These are phyloP conservation scores for Lecanicillium sp. DNA, from an alignment of 2,329 filamentous ascomycete genomes.

Conservation along the genomic window DNA sequence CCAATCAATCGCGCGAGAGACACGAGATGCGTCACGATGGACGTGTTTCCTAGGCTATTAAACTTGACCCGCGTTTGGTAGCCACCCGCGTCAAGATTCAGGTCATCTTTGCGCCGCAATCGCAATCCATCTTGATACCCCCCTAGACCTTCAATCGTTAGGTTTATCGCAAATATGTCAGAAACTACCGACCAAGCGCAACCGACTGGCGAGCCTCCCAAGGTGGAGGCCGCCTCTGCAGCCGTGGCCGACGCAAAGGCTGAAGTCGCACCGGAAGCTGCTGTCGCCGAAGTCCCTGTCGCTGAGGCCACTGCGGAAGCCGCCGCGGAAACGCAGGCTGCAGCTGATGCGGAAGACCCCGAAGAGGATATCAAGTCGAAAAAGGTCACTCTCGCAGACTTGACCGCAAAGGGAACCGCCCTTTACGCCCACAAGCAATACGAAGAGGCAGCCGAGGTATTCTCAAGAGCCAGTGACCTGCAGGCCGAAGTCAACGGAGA, in stretches of 20 bases:
- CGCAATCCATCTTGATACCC: too few relatives aligned
- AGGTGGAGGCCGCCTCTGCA: background rate
- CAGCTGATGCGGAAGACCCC: slow-evolving; percentile 13
- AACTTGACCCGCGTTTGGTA: too few relatives aligned
- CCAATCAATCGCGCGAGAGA: too few relatives aligned
- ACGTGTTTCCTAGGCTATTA: too few relatives aligned
- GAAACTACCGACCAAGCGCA: slow-evolving; percentile 14
- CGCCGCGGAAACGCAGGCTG: slow-evolving; percentile 1
- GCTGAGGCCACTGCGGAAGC: slow-evolving; percentile 1
- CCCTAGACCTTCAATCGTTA: too few relatives aligned
- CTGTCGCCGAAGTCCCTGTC: slow-evolving; percentile 5
- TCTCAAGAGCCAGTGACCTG: slow-evolving; percentile 80
- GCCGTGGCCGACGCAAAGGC: background rate
- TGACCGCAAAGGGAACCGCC: slow-evolving; percentile 72
- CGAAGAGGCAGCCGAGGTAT: slow-evolving; percentile 76
- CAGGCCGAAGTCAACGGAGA: slow-evolving; percentile 91
- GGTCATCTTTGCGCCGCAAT: too few relatives aligned
- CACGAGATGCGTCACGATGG: too few relatives aligned
- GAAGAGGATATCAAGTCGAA: slow-evolving; percentile 41
- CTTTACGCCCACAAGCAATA: slow-evolving; percentile 89
- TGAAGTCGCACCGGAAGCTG: too few relatives aligned
- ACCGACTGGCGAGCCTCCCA: slow-evolving; percentile 13
- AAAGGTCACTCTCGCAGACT: slow-evolving; percentile 64
- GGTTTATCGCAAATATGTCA: slow-evolving; percentile 12
- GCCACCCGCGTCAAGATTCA: too few relatives aligned